These are phyloP conservation scores for Fusarium coicis DNA, from an alignment of 2,329 filamentous ascomycete species.

Conservation along the genomic window DNA sequence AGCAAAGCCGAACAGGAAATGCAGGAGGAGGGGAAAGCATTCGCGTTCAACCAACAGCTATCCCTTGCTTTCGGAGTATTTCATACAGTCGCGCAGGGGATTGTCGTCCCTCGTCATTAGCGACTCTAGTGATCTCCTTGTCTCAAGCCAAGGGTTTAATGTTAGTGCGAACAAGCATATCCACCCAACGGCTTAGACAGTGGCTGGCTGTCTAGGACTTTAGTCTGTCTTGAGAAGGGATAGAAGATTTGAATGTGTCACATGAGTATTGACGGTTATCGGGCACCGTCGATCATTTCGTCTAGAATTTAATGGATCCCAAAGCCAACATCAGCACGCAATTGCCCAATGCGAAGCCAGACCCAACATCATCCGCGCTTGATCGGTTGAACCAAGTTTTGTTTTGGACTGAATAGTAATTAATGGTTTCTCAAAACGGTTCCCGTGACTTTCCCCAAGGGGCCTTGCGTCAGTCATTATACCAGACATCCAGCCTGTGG, in stretches of 20 bases:
- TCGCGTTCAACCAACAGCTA: not conserved
- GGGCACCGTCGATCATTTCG: conserved; percentile 34
- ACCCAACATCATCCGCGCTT: not conserved
- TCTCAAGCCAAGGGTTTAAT: conserved; percentile 19
- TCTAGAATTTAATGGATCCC: conserved; percentile 29
- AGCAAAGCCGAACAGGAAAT: not conserved
- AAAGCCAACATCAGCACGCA: not conserved
- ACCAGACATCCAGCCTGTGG: not conserved
- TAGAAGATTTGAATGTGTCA: conserved; percentile 33
- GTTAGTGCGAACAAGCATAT: not conserved
- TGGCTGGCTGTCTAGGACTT: conserved; percentile 1
- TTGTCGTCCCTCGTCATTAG: not conserved
- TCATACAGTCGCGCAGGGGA: not conserved
- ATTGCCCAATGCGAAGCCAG: not conserved
- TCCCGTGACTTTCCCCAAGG: not conserved
- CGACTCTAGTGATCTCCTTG: conserved; percentile 21
- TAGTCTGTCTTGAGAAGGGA: not conserved
- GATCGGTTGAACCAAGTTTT: conserved; percentile 1
- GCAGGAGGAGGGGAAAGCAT: not conserved
- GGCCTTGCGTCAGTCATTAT: not conserved
- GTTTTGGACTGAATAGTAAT: not conserved
- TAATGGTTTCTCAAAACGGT: not conserved
- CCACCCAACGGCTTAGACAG: conserved; percentile 10
- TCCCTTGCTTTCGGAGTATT: conserved; percentile 2
- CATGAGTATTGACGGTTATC: conserved; percentile 28